Percentiles rank a stretch among this genome's conserved stretches.
These are phyloP conservation scores for Anisodus tanguticus DNA, from an alignment of 257 asterid genomes.

Conservation along the genomic window DNA sequence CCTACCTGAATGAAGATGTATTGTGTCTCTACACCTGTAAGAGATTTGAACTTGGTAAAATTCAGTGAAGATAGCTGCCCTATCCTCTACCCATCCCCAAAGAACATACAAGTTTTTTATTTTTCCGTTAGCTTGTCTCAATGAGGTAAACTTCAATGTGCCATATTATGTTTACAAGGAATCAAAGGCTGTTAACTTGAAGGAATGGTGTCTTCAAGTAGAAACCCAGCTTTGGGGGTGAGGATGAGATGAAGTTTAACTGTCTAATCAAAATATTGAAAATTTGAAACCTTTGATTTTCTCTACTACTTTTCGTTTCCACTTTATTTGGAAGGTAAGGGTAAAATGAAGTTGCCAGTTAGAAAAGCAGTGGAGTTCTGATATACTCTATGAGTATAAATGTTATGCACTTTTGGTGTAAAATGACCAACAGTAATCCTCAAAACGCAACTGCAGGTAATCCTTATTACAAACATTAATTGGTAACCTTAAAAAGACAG, in stretches of 20 bases:
- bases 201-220: not conserved
- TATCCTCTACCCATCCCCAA: not conserved
- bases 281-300: not conserved
- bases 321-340: not conserved
- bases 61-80: not conserved
- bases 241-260: not conserved
- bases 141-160: not conserved
- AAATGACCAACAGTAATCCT: not conserved
- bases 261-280: not conserved
- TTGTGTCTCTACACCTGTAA: not conserved
- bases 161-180: not conserved
- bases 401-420: not conserved
- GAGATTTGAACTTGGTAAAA: not conserved
- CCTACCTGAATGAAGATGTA: constrained; percentile 20
- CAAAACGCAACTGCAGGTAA: not conserved
- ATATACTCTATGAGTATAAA: not conserved
- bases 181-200: not conserved
- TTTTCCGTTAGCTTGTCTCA: not conserved
- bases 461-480: not conserved
- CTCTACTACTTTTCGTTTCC: not conserved
- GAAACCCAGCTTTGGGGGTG: constrained; percentile 17
- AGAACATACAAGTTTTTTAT: not conserved
- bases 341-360: not conserved
- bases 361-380: not conserved
- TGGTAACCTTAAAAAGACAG: not conserved